A percentile compares a stretch with the other conserved stretches of the same genome.
phyloP scores from a whole-genome alignment of 805 yeast species.

The Yarrowia sp. region DNA sequence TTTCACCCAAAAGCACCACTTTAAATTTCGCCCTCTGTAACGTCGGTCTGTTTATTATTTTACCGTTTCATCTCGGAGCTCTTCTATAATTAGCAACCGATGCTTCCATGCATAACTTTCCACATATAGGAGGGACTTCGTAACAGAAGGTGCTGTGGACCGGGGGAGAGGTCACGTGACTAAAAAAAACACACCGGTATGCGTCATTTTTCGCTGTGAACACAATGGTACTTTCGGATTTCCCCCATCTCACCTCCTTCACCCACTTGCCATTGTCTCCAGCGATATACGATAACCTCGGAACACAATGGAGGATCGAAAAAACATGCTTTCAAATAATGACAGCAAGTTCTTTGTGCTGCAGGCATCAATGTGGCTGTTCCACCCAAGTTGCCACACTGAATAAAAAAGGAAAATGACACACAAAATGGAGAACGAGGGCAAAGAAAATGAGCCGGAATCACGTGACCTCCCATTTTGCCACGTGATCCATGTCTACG shows the following conservation, averaged over 20 bases:
- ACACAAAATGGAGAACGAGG: background rate
- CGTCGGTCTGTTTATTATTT: background rate
- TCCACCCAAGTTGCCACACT: no score
- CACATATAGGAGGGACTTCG: no score
- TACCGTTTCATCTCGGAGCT: constrained; percentile 16
- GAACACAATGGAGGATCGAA: constrained; percentile 11
- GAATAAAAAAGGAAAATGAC: background rate
- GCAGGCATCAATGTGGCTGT: constrained; percentile 2
- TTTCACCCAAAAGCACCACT: no score
- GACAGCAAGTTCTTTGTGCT: constrained; percentile 14
- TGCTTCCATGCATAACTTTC: constrained; percentile 7
- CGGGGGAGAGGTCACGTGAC: no score
- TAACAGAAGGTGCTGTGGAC: no score
- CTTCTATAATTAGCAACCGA: constrained; percentile 10
- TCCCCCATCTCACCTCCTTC: no score
- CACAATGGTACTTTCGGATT: no score
- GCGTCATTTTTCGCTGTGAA: no score
- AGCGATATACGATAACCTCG: constrained; percentile 8
- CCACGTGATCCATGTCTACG: background rate
- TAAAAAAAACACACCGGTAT: no score
- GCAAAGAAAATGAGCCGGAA: no score
- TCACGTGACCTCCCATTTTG: background rate
- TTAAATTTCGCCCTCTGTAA: no score
- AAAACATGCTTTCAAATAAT: background rate
- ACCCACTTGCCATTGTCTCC: background rate